A percentile compares a stretch with the other conserved stretches of the same genome.
Conservation (phyloP, 202 grass and related monocot genomes). For the Setaria viridis region DNA sequence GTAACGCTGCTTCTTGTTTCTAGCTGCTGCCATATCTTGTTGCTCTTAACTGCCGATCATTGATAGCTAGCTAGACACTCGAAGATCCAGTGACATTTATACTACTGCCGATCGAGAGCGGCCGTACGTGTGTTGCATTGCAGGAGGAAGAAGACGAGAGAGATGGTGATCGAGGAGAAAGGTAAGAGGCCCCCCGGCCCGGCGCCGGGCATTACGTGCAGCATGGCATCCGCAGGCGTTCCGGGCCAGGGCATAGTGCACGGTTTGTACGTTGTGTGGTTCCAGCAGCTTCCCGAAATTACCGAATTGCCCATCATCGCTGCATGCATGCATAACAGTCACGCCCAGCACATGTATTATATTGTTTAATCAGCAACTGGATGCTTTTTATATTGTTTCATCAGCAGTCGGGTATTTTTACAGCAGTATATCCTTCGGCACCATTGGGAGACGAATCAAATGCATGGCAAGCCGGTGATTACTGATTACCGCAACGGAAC, state of each 20-base stretch:
- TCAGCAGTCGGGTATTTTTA: too few species aligned
- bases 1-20: not conserved
- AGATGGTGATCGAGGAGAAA: too few species aligned
- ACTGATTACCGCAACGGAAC: not conserved
- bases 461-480: too few species aligned
- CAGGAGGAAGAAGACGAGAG: too few species aligned
- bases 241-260: conserved; percentile 32
- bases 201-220: conserved; percentile 11
- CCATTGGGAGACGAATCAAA: too few species aligned
- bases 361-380: too few species aligned
- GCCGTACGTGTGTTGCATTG: not conserved
- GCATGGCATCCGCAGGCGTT: not conserved
- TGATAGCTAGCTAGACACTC: too few species aligned
- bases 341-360: too few species aligned
- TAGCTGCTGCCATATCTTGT: not conserved
- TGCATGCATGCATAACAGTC: not conserved
- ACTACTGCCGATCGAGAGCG: too few species aligned
- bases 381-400: too few species aligned
- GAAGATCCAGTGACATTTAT: too few species aligned
- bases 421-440: too few species aligned
- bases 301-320: not conserved
- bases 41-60: not conserved
- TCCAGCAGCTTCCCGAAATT: conserved; percentile 46
- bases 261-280: conserved; percentile 34
- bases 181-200: not conserved